Evolutionary conservation across 2,329 filamentous ascomycete species (phyloP), one percentile per base, ranked within the genome.

Genomic region (Pseudogymnoascus sp.): DNA sequence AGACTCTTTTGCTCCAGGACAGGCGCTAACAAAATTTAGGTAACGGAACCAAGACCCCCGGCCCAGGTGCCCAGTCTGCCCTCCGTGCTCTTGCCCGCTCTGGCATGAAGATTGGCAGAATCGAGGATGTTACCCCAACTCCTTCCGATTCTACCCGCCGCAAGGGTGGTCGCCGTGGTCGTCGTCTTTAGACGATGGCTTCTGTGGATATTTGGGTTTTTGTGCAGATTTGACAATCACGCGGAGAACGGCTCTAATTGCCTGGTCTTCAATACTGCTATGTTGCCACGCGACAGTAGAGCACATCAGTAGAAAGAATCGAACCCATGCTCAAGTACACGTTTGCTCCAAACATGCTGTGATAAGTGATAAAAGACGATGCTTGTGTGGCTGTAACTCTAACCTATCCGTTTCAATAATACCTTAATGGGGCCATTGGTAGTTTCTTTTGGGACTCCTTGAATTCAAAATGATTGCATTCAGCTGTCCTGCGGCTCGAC

Each of bases 111-210:
- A 99, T 99, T 75, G 95, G 95, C 79, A 90, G 95, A 78, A 99
- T 99, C 76, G 95, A 99, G 89, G 95, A 99, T 80, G 95, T 99
- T 70, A 99, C 96, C 75, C 95, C 95, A 75, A 99, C 95, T 67
- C 95, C 96, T 75, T 99, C 95, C 81, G 95, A 99, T 83, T 96
- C 91, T 80, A 99, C 95, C 77, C 91, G 95, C 83, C 93, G 93
- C 85, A 99, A 99, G 92, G 95, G 95, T 85, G 95, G 95, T 97
- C 93, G 95, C 83, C 93, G 95, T 90, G 95, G 95, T 97, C 95
- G 95, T 84, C 93, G 95, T 96, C 90, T 99, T 82, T 99, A 90
- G 81, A 79, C 74, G 70, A 69, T 66, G 64, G 62, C 74, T 69
- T 65, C 69, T 67, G 68, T 68, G 70, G 71, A 69, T 69, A 67